These are phyloP conservation scores for Fusarium paranaense DNA, from an alignment of 2,329 filamentous ascomycete genomes.

Conservation along the genomic window DNA sequence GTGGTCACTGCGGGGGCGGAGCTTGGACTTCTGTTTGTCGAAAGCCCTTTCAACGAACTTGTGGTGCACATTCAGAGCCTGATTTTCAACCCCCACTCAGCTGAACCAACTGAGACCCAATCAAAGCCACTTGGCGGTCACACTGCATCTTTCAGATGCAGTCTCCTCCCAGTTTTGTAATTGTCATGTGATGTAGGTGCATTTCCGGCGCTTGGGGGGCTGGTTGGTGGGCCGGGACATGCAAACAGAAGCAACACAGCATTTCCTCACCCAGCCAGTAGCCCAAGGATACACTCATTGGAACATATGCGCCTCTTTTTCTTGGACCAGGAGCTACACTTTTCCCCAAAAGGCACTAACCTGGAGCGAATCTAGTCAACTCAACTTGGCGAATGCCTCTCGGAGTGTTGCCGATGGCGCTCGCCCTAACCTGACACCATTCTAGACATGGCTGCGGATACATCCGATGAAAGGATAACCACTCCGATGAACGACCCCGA, in stretches of 20 bases:
- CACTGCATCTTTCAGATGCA: not conserved
- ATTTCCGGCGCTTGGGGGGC: not conserved
- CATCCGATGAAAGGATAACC: not conserved
- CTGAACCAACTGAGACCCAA: not conserved
- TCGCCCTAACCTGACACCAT: not conserved
- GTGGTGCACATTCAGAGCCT: not conserved
- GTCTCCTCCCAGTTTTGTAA: not conserved
- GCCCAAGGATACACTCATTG: not conserved
- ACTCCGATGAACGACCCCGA: not conserved
- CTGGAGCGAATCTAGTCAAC: not conserved
- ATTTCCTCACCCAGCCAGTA: not conserved
- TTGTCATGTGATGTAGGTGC: not conserved
- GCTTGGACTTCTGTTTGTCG: not conserved
- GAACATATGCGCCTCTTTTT: not conserved
- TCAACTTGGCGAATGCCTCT: not conserved
- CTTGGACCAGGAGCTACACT: not conserved
- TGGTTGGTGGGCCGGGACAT: not conserved
- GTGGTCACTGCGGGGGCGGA: fast-evolving
- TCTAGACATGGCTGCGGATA: not conserved
- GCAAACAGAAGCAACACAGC: not conserved
- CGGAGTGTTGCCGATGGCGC: not conserved
- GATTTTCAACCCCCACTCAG: not conserved
- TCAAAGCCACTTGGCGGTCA: not conserved
- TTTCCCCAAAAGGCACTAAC: not conserved
- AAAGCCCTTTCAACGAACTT: not conserved